Conservation (phyloP, 306 rosid genomes). For the Acacia melanoxylon region DNA sequence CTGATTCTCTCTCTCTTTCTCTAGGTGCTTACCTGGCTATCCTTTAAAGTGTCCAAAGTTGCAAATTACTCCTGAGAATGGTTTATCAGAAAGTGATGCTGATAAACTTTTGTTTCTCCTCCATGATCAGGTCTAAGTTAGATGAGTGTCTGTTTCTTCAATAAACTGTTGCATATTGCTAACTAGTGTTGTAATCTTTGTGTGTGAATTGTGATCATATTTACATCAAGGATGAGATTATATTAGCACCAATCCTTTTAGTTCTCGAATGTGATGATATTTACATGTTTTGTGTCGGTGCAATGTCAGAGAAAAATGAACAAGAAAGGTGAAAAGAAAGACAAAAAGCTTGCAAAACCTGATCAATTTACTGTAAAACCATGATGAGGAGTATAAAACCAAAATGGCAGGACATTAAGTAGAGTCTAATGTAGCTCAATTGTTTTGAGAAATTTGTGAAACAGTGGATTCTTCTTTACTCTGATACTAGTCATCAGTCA, state of each 20-base stretch:
- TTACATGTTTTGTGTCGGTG: background rate
- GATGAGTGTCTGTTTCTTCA: constrained; percentile 10
- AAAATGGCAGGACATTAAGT: background rate
- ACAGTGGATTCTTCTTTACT: background rate
- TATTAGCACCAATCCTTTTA: constrained; percentile 1
- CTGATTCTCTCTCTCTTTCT: constrained; percentile 15
- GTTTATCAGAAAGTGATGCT: constrained; percentile 63
- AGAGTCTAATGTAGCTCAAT: background rate
- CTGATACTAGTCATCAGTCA: background rate
- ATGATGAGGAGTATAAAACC: background rate
- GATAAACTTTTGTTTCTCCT: constrained; percentile 73
- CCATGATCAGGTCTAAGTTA: constrained; percentile 65
- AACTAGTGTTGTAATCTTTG: constrained; percentile 10
- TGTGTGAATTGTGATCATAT: constrained; percentile 10
- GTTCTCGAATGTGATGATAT: background rate
- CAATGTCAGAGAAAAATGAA: constrained; percentile 14
- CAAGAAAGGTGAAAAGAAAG: background rate
- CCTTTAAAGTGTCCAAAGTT: constrained; percentile 93
- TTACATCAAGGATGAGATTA: constrained; percentile 17
- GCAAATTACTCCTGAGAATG: constrained; percentile 75
- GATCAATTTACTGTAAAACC: background rate
- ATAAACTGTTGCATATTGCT: constrained; percentile 20
- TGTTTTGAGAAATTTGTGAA: background rate
- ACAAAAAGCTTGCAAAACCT: background rate
- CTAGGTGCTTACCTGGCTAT: constrained; percentile 88